These are phyloP conservation scores for Aureobasidium sp. DNA, from an alignment of 2,329 filamentous ascomycete species.

Conservation along the genomic window DNA sequence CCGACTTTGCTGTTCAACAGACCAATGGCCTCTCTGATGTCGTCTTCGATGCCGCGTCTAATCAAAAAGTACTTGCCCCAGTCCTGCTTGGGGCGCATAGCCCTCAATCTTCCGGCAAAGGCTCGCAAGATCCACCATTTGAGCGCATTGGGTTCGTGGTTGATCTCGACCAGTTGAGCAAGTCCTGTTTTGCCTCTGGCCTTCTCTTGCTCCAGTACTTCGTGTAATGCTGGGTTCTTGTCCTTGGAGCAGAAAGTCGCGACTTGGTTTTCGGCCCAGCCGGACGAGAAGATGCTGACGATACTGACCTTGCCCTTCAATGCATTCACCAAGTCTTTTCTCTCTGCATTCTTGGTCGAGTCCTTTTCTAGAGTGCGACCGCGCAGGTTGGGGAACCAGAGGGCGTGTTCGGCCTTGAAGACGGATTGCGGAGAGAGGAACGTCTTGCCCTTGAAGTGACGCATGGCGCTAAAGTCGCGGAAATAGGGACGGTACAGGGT, in stretches of 20 bases:
- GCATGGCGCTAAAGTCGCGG: conserved; percentile 85
- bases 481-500: conserved; percentile 86
- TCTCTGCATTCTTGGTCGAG: conserved; percentile 56
- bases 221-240: conserved; percentile 63
- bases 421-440: conserved; percentile 79
- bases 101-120: conserved; percentile 47
- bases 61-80: conserved; percentile 56
- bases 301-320: conserved; percentile 69
- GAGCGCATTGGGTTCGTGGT: conserved; percentile 74
- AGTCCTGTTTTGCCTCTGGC: conserved; percentile 29
- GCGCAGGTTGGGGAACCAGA: conserved; percentile 90
- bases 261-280: conserved; percentile 80
- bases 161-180: conserved; percentile 77
- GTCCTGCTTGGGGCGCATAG: conserved; percentile 41
- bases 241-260: conserved; percentile 60
- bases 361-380: conserved; percentile 72
- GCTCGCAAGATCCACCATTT: conserved; percentile 50
- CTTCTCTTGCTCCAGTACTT: conserved; percentile 48
- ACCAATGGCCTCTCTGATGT: conserved; percentile 53
- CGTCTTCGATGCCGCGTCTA: conserved; percentile 48
- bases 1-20: conserved; percentile 86
- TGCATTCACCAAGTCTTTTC: conserved; percentile 64
- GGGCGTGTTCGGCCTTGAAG: conserved; percentile 72
- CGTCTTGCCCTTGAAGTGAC: conserved; percentile 78
- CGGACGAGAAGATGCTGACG: conserved; percentile 71